A percentile compares a stretch with the other conserved stretches of the same genome.
Conservation (phyloP, 2,329 filamentous ascomycete species). For the Hypoxylon sp. region DNA sequence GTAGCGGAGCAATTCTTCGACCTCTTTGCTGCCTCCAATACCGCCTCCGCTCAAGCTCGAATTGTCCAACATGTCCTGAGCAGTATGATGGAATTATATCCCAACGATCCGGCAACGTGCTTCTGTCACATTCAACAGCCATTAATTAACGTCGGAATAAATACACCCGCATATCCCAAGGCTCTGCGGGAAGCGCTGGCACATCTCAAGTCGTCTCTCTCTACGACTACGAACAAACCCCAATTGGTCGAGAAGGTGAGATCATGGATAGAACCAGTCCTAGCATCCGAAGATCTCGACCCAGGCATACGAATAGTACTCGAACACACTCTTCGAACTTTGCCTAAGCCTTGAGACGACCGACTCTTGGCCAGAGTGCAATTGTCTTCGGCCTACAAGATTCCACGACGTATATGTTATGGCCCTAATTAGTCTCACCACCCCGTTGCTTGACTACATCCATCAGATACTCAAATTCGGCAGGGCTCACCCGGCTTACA, state of each 20-base stretch:
- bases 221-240: slow-evolving; percentile 62
- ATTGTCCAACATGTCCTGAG: slow-evolving; percentile 82
- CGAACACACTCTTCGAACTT: slow-evolving; percentile 62
- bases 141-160: slow-evolving; percentile 74
- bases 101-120: slow-evolving; percentile 73
- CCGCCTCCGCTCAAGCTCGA: slow-evolving; percentile 73
- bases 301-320: slow-evolving; percentile 69
- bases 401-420: background rate
- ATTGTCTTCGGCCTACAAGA: background rate
- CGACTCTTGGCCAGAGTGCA: background rate
- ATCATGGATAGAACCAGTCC: slow-evolving; percentile 69
- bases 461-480: slow-evolving; percentile 77
- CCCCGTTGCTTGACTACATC: slow-evolving; percentile 62
- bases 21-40: slow-evolving; percentile 79
- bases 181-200: slow-evolving; percentile 77
- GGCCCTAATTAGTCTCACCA: slow-evolving; percentile 45
- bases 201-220: slow-evolving; percentile 68
- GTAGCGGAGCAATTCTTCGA: slow-evolving; percentile 85
- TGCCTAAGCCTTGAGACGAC: slow-evolving; percentile 48
- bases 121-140: slow-evolving; percentile 81
- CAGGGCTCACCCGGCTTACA: slow-evolving; percentile 76
- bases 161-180: slow-evolving; percentile 79
- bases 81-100: slow-evolving; percentile 71
- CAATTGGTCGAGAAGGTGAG: slow-evolving; percentile 65
- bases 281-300: slow-evolving; percentile 67